phyloP scores from a whole-genome alignment of 2,329 filamentous ascomycete genomes.

The Chaetomiaceae sp. region DNA sequence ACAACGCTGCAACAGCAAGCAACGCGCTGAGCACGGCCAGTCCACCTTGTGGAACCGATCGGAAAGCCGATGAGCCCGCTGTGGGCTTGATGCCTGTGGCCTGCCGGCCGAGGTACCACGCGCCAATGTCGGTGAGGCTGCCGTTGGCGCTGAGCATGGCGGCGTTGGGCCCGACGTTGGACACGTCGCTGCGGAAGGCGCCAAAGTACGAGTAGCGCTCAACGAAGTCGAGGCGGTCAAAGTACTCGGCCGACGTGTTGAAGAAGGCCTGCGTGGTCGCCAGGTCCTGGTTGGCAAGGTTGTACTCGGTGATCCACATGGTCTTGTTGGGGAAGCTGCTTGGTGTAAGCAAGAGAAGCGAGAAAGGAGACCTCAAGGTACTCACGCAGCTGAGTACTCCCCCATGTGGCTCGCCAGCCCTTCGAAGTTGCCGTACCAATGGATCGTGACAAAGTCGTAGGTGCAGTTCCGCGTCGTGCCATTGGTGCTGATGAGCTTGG shows the following conservation, averaged over 20 bases:
- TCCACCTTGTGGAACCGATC: neutral
- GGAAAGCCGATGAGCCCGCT: conserved; percentile 4
- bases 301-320: conserved; percentile 80
- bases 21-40: neutral
- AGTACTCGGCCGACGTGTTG: conserved; percentile 61
- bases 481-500: conserved; percentile 48
- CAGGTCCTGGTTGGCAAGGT: conserved; percentile 54
- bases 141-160: conserved; percentile 66
- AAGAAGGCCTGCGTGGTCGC: conserved; percentile 59
- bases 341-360: neutral
- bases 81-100: conserved; percentile 39
- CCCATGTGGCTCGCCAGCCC: conserved; percentile 65
- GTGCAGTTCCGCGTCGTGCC: conserved; percentile 48
- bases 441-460: conserved; percentile 59
- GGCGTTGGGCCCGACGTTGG: conserved; percentile 70
- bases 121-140: conserved; percentile 68
- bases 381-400: conserved; percentile 46
- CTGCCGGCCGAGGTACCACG: conserved; percentile 65
- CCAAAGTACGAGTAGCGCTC: conserved; percentile 73
- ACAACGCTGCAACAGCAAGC: neutral
- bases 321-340: conserved; percentile 54
- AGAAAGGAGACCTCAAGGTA: no score
- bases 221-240: conserved; percentile 60
- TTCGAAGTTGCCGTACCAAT: conserved; percentile 67
- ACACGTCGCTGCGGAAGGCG: conserved; percentile 63